Evolutionary conservation across 2,329 filamentous ascomycete genomes (phyloP), one percentile per base, ranked within the genome.

Genomic region (Paecilomyces dactylethromorphus): DNA sequence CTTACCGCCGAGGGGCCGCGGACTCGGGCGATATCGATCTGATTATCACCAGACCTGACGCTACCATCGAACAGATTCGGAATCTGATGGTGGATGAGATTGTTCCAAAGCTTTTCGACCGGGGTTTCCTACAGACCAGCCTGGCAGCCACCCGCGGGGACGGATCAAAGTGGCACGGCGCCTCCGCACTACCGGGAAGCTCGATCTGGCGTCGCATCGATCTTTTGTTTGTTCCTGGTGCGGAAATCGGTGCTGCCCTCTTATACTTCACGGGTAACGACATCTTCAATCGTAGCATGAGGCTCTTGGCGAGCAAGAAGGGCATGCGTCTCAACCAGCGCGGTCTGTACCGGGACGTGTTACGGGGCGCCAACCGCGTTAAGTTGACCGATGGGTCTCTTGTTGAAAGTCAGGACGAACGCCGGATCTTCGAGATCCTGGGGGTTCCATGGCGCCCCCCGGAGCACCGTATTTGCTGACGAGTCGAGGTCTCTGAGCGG

Each of bases 211-310:
- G 92, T 8, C 84, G 92, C 1, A 88, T 97, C 61, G 92, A 97
- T 69, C 83, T 97, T 21, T 78, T 97, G 1, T 82, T 95, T 3
- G 92, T 96, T 0, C 92, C 92, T 0, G 86, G 87, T 64, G 79
- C 83, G 1, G 87, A 96, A 72, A 81, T 91, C 55, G 93, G 93
- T 1, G 92, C 90, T 0, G 92, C 92, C 0, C 71, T 97, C 61
- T 83, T 97, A n/a, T 97, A 97, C 70, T 97, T 97, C 69, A 97
- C 93, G 0, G 93, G 93, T 0, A 94, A 97, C 65, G 92, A 96
- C 70, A 88, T 96, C 33, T 97, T 97, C 77, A 97, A 97, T 72
- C 81, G 92, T 15, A 95, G 90, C 68, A 84, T 97, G 71, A 79
- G 93, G 63, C 75, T 95, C 15, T 73, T 97, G 63, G 91, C 92